Evolutionary conservation across 768 basidiomycete species (phyloP).

Genomic region (Russula dissimulans): DNA sequence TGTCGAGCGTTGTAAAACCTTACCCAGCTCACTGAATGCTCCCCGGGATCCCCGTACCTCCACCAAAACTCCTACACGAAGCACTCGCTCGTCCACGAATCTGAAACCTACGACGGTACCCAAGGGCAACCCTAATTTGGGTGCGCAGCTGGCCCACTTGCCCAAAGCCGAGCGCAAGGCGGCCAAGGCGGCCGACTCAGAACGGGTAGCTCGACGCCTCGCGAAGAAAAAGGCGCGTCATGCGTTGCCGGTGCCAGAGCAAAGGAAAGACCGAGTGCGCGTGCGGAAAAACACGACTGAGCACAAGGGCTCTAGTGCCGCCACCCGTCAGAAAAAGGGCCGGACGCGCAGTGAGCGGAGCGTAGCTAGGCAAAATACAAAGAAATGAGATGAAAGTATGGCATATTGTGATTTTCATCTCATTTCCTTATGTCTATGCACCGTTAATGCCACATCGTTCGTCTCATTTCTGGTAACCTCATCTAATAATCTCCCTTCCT

Average conservation of each 20-base stretch:
- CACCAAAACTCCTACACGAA: constrained; percentile 8
- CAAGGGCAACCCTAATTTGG: constrained; percentile 77
- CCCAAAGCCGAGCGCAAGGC: constrained; percentile 82
- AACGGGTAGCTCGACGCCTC: constrained; percentile 72
- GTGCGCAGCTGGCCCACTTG: constrained; percentile 65
- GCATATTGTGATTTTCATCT: background rate
- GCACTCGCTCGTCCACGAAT: constrained; percentile 5
- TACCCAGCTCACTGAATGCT: constrained; percentile 32
- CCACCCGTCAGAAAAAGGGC: constrained; percentile 32
- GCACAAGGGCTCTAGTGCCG: constrained; percentile 22
- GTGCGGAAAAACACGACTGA: constrained; percentile 35
- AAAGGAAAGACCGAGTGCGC: constrained; percentile 39
- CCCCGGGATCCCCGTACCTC: constrained; percentile 20
- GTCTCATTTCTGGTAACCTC: background rate
- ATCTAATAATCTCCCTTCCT: constrained; percentile 2
- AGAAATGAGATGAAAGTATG: constrained; percentile 44
- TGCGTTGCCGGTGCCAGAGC: constrained; percentile 34
- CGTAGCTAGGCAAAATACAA: constrained; percentile 44
- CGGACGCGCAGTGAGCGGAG: constrained; percentile 49
- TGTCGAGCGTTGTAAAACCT: constrained; percentile 83
- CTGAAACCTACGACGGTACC: constrained; percentile 32
- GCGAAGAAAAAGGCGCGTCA: constrained; percentile 83
- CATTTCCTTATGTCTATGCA: background rate
- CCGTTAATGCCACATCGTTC: background rate
- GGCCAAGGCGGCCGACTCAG: constrained; percentile 68